Conservation (phyloP, 495 filamentous ascomycete genomes). For the Geopyxis carbonaria region DNA sequence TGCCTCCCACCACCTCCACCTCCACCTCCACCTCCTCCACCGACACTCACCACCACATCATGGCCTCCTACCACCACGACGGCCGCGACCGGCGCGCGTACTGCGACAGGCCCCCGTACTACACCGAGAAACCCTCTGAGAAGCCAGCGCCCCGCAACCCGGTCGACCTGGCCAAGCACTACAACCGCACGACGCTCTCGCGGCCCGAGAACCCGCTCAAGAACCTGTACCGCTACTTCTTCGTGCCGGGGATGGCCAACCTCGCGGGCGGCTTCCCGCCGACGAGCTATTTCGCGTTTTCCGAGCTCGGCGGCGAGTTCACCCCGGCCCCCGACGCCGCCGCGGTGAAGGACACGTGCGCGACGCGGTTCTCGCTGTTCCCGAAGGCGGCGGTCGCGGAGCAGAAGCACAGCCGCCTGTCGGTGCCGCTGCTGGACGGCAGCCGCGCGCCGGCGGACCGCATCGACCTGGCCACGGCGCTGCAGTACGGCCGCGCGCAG, state of each 20-base stretch:
- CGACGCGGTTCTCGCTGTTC: too few species aligned
- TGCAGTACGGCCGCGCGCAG: slow-evolving; percentile 69
- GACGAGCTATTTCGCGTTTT: neutral
- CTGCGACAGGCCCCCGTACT: too few species aligned
- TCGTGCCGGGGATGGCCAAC: slow-evolving; percentile 64
- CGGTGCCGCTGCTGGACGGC: slow-evolving; percentile 48
- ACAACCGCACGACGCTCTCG: slow-evolving; percentile 46
- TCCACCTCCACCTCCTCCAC: too few species aligned
- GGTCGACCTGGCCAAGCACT: slow-evolving; percentile 64
- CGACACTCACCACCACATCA: too few species aligned
- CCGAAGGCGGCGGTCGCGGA: too few species aligned
- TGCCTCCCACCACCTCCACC: too few species aligned
- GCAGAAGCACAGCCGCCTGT: slow-evolving; percentile 34
- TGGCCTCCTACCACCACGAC: too few species aligned
- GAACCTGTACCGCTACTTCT: slow-evolving; percentile 67
- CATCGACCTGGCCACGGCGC: slow-evolving; percentile 62
- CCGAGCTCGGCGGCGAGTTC: slow-evolving; percentile 18
- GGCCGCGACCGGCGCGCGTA: too few species aligned
- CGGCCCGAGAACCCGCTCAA: slow-evolving; percentile 52
- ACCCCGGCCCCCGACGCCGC: too few species aligned
- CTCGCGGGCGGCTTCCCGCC: slow-evolving; percentile 90
- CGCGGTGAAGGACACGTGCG: too few species aligned
- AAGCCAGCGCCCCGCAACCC: too few species aligned
- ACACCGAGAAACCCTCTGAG: too few species aligned
- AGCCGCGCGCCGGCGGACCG: slow-evolving; percentile 35